phyloP scores from a whole-genome alignment of 2,329 filamentous ascomycete genomes.

The Alternaria alternata region DNA sequence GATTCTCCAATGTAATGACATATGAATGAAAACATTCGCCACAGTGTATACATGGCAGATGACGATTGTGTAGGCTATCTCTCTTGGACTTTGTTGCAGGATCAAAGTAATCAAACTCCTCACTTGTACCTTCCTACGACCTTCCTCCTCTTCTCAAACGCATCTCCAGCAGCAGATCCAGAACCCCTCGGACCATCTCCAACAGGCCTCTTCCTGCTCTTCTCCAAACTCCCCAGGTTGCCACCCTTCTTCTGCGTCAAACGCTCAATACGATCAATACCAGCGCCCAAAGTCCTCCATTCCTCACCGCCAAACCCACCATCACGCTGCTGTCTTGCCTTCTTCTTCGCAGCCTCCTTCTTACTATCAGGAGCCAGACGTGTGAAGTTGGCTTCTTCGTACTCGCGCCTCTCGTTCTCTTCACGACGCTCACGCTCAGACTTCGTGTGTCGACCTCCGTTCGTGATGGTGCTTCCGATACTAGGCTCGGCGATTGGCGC shows the following conservation, averaged over 20 bases:
- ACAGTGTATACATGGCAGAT: background rate
- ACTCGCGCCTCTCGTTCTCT: constrained; percentile 80
- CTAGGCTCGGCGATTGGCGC: constrained; percentile 86
- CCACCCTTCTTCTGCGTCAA: constrained; percentile 75
- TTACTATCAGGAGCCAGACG: constrained; percentile 87
- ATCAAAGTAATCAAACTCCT: background rate
- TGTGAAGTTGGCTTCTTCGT: constrained; percentile 92
- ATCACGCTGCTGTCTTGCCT: constrained; percentile 49
- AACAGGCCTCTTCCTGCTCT: constrained; percentile 80
- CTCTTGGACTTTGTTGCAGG: no score
- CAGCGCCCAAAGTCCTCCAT: constrained; percentile 85
- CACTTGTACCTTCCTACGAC: constrained; percentile 41
- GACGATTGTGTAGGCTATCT: background rate
- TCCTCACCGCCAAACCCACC: constrained; percentile 88
- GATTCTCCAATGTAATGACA: background rate
- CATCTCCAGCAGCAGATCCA: constrained; percentile 74
- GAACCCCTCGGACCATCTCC: constrained; percentile 77
- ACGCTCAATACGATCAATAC: constrained; percentile 84
- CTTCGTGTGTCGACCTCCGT: constrained; percentile 80
- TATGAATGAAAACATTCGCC: background rate
- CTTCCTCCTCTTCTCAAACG: constrained; percentile 63
- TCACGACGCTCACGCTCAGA: constrained; percentile 76
- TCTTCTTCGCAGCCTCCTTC: constrained; percentile 78
- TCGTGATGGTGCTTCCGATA: constrained; percentile 87
- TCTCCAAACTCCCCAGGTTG: constrained; percentile 69